Conservation (phyloP, 106 monocot genomes). For the Cymbidium sinense region DNA sequence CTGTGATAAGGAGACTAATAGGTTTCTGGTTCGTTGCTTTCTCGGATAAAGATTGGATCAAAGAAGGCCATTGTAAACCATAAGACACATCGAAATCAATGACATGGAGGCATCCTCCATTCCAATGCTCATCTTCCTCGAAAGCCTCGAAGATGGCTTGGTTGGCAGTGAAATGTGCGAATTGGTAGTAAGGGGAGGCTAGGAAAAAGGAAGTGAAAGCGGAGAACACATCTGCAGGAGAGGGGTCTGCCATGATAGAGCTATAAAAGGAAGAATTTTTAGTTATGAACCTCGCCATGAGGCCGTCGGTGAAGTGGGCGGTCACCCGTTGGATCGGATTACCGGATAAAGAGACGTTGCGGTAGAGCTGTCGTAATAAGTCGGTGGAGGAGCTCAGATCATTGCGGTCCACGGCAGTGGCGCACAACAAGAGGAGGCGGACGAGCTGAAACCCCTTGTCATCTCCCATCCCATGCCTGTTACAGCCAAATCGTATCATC, state of each 20-base stretch:
- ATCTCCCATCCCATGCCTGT: not conserved
- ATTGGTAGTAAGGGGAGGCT: slow-evolving; percentile 42
- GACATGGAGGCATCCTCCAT: slow-evolving; percentile 33
- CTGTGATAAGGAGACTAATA: slow-evolving; percentile 37
- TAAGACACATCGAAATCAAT: slow-evolving; percentile 54
- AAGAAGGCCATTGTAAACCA: slow-evolving; percentile 70
- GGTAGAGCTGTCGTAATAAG: slow-evolving; percentile 32
- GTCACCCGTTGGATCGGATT: slow-evolving; percentile 50
- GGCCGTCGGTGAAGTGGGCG: slow-evolving; percentile 47
- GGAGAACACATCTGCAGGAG: slow-evolving; percentile 24
- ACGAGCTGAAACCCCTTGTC: slow-evolving; percentile 27
- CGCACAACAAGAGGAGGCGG: slow-evolving; percentile 39
- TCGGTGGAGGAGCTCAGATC: slow-evolving; percentile 21
- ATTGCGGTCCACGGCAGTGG: slow-evolving; percentile 25
- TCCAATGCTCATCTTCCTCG: slow-evolving; percentile 23
- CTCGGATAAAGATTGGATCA: slow-evolving; percentile 62
- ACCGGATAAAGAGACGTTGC: slow-evolving; percentile 26
- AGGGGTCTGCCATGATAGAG: slow-evolving; percentile 1
- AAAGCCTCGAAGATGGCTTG: slow-evolving; percentile 55
- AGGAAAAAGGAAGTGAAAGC: slow-evolving; percentile 41
- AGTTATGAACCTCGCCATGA: slow-evolving; percentile 18
- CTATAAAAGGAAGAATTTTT: slow-evolving; percentile 7
- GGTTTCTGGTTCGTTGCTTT: slow-evolving; percentile 22
- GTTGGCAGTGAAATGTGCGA: slow-evolving; percentile 64
- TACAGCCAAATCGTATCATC: slow-evolving; percentile 12